phyloP scores from a whole-genome alignment of 352 stramenopile genomes.

The Saprolegnia diclina region DNA sequence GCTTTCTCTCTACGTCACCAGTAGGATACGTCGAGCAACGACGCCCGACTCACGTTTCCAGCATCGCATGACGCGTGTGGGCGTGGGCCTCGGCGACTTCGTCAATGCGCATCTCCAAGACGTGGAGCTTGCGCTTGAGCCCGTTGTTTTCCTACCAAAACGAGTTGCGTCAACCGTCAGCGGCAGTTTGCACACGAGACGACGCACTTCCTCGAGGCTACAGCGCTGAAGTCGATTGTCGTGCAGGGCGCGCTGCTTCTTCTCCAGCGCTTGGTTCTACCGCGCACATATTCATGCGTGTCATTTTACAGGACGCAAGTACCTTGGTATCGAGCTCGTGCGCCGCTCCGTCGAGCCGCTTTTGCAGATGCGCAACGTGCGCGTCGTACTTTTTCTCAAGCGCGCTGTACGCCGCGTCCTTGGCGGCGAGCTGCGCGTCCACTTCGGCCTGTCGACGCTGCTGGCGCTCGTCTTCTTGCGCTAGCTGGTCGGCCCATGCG shows the following conservation, averaged over 20 bases:
- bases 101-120: slow-evolving; percentile 68
- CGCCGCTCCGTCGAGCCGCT: slow-evolving; percentile 53
- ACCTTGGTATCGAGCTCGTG: slow-evolving; percentile 54
- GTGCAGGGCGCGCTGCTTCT: slow-evolving; percentile 63
- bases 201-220: slow-evolving; percentile 42
- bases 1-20: slow-evolving; percentile 53
- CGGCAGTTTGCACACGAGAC: not conserved
- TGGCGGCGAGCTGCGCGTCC: slow-evolving; percentile 34
- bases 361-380: slow-evolving; percentile 41
- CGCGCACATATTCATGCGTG: too few relatives aligned
- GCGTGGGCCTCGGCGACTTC: slow-evolving; percentile 60
- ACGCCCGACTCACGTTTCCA: too few relatives aligned
- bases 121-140: slow-evolving; percentile 67
- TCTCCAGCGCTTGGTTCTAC: slow-evolving; percentile 38
- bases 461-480: not conserved
- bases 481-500: not conserved
- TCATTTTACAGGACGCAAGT: slow-evolving; percentile 59
- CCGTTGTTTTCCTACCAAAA: slow-evolving; percentile 48
- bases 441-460: slow-evolving; percentile 1
- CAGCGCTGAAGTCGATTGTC: slow-evolving; percentile 50
- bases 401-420: not conserved
- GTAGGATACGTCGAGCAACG: slow-evolving; percentile 49
- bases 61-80: not conserved
- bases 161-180: not conserved
- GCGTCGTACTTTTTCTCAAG: slow-evolving; percentile 15